phyloP scores from a whole-genome alignment of 2,329 filamentous ascomycete genomes.

The Aspergillus hiratsukae region DNA sequence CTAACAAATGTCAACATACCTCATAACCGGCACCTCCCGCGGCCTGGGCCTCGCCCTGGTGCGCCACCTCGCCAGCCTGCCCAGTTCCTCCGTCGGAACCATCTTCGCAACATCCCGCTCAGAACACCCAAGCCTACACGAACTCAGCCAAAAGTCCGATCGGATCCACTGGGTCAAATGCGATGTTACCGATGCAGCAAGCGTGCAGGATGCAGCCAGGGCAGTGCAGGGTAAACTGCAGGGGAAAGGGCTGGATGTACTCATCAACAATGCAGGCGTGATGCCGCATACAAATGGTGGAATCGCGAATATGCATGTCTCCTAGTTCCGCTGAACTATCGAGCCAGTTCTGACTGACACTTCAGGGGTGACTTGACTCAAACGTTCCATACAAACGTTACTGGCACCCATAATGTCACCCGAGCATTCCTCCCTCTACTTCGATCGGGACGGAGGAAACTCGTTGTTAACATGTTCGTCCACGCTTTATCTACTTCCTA shows the following conservation, averaged over 20 bases:
- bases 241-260: constrained; percentile 43
- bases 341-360: neutral
- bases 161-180: constrained; percentile 36
- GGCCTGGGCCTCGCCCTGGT: constrained; percentile 36
- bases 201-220: constrained; percentile 31
- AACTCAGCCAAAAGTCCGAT: constrained; percentile 31
- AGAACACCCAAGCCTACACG: constrained; percentile 27
- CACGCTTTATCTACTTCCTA: neutral
- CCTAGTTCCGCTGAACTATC: neutral
- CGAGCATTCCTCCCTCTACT: constrained; percentile 38
- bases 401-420: constrained; percentile 38
- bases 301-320: constrained; percentile 23
- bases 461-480: constrained; percentile 43
- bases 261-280: constrained; percentile 45
- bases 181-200: constrained; percentile 33
- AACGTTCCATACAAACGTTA: constrained; percentile 42
- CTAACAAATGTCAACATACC: constrained; percentile 31
- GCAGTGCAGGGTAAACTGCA: constrained; percentile 30
- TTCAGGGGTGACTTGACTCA: constrained; percentile 34
- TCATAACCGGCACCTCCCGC: constrained; percentile 35
- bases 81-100: constrained; percentile 31
- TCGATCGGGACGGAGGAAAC: constrained; percentile 37
- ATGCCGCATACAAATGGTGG: constrained; percentile 13
- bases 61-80: constrained; percentile 26
- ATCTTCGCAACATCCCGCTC: constrained; percentile 42